These are phyloP conservation scores for Bipolaris sorokiniana DNA, from an alignment of 2,329 filamentous ascomycete genomes.

Conservation along the genomic window DNA sequence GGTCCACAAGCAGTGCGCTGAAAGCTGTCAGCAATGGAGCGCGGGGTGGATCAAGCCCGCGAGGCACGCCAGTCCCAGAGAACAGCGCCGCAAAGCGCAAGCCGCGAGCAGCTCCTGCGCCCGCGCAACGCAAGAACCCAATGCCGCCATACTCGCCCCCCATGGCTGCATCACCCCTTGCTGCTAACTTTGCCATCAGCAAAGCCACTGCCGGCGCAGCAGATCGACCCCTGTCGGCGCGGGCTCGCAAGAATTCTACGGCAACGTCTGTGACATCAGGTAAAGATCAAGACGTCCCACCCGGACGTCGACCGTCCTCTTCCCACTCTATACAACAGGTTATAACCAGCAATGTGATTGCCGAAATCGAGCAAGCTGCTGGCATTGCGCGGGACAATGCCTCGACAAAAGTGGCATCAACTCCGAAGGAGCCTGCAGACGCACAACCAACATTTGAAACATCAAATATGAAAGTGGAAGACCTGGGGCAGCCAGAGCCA, in stretches of 20 bases:
- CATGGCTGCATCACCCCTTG: constrained; percentile 75
- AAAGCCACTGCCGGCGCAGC: constrained; percentile 57
- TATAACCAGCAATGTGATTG: constrained; percentile 36
- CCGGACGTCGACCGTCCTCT: constrained; percentile 43
- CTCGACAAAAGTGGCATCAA: constrained; percentile 33
- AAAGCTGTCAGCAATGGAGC: constrained; percentile 56
- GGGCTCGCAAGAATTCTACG: constrained; percentile 75
- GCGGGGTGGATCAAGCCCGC: constrained; percentile 63
- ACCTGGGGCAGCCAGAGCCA: constrained; percentile 55
- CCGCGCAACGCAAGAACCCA: constrained; percentile 75
- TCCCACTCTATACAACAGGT: constrained; percentile 44
- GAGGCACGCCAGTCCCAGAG: constrained; percentile 69
- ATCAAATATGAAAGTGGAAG: constrained; percentile 58
- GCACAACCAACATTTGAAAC: constrained; percentile 53
- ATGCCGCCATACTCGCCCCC: constrained; percentile 69
- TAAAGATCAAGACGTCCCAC: constrained; percentile 53
- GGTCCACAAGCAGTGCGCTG: constrained; percentile 65
- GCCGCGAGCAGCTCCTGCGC: constrained; percentile 69
- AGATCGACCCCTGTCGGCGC: constrained; percentile 69
- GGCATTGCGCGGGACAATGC: constrained; percentile 33
- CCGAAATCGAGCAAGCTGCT: constrained; percentile 44
- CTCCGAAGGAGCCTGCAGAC: constrained; percentile 41
- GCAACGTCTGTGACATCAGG: constrained; percentile 54
- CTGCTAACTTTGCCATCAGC: constrained; percentile 65
- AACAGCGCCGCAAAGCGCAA: constrained; percentile 65